Conservation (phyloP, 2,329 filamentous ascomycete species). For the Aureobasidium namibiae region DNA sequence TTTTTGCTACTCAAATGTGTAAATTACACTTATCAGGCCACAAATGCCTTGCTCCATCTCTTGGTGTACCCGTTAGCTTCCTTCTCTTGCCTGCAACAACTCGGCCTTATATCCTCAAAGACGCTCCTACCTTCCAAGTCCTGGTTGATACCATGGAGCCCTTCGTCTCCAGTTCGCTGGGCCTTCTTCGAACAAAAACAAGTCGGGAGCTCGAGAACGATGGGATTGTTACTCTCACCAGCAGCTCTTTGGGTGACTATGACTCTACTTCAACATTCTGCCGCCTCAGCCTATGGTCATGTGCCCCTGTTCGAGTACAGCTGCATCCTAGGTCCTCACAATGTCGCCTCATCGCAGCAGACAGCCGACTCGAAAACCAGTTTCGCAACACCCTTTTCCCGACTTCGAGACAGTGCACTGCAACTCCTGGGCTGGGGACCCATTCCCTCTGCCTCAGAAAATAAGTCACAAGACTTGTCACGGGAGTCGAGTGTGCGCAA, state of each 20-base stretch:
- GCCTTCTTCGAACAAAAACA: not conserved
- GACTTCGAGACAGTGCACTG: not conserved
- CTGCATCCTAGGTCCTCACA: conserved; percentile 4
- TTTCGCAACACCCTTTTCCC: not conserved
- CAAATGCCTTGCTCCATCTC: not conserved
- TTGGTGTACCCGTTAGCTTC: not conserved
- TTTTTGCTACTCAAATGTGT: not conserved
- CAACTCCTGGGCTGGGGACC: conserved; percentile 3
- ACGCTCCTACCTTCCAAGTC: not conserved
- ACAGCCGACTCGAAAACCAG: not conserved
- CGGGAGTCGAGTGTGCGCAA: not conserved
- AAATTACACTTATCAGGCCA: not conserved
- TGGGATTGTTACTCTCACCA: not conserved
- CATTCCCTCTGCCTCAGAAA: not conserved
- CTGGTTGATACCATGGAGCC: conserved; percentile 6
- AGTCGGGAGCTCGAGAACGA: not conserved
- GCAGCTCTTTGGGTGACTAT: not conserved
- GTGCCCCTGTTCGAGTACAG: not conserved
- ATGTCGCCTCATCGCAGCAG: not conserved
- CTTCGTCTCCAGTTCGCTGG: conserved; percentile 9
- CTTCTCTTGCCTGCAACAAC: conserved; percentile 4
- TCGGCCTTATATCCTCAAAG: not conserved
- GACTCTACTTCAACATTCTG: not conserved
- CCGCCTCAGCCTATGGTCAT: not conserved
- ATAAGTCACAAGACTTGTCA: not conserved